A percentile compares a stretch with the other conserved stretches of the same genome.
Evolutionary conservation across 257 asterid species (phyloP).

Genomic region (Scutellaria minor): DNA sequence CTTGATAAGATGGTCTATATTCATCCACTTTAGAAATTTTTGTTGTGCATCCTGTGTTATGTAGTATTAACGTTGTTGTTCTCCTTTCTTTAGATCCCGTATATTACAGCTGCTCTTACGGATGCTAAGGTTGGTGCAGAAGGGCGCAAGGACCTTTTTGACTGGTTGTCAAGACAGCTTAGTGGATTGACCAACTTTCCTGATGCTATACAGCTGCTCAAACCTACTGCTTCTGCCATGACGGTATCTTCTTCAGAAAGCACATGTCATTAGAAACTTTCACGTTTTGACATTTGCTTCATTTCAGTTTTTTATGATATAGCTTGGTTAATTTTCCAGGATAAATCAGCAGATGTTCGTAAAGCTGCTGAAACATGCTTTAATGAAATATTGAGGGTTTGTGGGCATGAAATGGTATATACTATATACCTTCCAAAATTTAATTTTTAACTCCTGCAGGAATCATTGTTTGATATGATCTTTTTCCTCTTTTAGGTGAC

Average conservation of each 20-base stretch:
- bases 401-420: constrained; percentile 91
- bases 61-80: constrained; percentile 26
- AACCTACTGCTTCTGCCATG: constrained; percentile 92
- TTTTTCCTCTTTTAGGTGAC: constrained; percentile 55
- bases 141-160: constrained; percentile 97
- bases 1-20: constrained; percentile 86
- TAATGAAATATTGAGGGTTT: constrained; percentile 81
- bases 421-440: constrained; percentile 4
- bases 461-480: constrained; percentile 13
- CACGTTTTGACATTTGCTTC: not conserved
- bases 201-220: constrained; percentile 87
- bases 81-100: constrained; percentile 65
- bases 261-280: not conserved
- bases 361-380: constrained; percentile 95
- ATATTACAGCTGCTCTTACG: constrained; percentile 72
- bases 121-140: constrained; percentile 98
- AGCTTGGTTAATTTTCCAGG: constrained; percentile 54
- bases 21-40: not conserved
- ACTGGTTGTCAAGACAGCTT: constrained; percentile 89
- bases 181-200: constrained; percentile 63
- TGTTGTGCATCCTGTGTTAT: constrained; percentile 23
- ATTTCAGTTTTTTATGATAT: constrained; percentile 21
- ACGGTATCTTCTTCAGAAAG: constrained; percentile 57
- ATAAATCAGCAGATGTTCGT: constrained; percentile 98
- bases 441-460: constrained; percentile 10